Base-by-base conservation (phyloP, 805 yeast genomes). In the Ogataea salicorniae region DNA sequence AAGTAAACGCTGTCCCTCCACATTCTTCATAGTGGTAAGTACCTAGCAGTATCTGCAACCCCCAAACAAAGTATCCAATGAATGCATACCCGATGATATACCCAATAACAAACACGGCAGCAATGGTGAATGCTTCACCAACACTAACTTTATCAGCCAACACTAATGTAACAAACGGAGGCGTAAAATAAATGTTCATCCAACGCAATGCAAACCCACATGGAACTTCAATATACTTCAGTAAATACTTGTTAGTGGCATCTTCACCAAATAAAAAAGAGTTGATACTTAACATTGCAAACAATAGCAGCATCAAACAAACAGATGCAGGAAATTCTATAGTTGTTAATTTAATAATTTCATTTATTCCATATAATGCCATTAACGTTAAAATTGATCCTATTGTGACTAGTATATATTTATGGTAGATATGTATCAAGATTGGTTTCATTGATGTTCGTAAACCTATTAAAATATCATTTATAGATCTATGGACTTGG, bases 161-260 rank as follows among this genome's bases (percentile, higher is more conserved):
- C 0, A 92, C 92, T 34, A 86, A 71, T 0, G 83, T 76, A 35
- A 86, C 79, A 59, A 87, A 86, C 0, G 90, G 81, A 1, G 94
- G 92, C 0, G 87, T 80, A 70, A 86, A 87, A 59, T 82, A 84
- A 6, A 84, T 75, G 60, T 83, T 84, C 66, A 87, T 87, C 92
- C 94, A 86, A 46, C 84, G 73, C 43, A 86, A 70, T 1, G 84
- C 72, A 61, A 84, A 83, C 51, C 84, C 84, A 68, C 77, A 76
- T 15, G 88, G 79, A n/a, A 84, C 76, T 42, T 82, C 80, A 42
- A 82, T 64, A 33, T 63, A 52, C 37, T 53, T 54, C 47, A 65
- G 62, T 2, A 66, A 36, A 17, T 47, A 39, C 6, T 47, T 44
- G 5, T 58, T 42, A 1, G 70, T 65, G n/a, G 46, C 52, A 29